These are phyloP conservation scores for Hypericum androsaemum DNA, from an alignment of 345 rosid species.

Conservation along the genomic window DNA sequence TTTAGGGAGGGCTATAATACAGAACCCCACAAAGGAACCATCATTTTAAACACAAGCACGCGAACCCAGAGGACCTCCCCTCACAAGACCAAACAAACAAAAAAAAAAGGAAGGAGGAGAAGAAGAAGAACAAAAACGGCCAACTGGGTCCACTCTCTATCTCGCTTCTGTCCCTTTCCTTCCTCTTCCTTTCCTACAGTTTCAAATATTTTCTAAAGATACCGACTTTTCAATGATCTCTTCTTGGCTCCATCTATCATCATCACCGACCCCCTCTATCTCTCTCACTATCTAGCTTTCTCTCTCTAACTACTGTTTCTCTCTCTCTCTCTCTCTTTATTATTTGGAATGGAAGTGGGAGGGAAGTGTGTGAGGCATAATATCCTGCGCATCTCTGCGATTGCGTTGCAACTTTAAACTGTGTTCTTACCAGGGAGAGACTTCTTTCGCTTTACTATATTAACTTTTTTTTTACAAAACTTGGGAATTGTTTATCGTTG, in stretches of 20 bases:
- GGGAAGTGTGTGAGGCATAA: constrained; percentile 55
- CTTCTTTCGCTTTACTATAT: too few relatives aligned
- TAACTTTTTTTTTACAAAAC: too few relatives aligned
- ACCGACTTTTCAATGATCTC: constrained; percentile 43
- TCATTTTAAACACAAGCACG: constrained; percentile 48
- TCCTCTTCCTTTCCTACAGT: constrained; percentile 7
- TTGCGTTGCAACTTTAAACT: constrained; percentile 81
- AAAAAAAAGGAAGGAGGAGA: too few relatives aligned
- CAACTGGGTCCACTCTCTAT: constrained; percentile 7
- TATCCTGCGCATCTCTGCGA: constrained; percentile 56
- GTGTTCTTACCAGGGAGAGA: constrained; percentile 9
- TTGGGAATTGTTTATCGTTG: too few relatives aligned
- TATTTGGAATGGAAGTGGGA: constrained; percentile 2
- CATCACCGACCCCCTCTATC: constrained; percentile 5
- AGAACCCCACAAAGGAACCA: constrained; percentile 15
- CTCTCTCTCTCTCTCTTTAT: constrained; percentile 13
- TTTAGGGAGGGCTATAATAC: constrained; percentile 17
- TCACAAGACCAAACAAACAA: too few relatives aligned
- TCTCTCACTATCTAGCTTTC: constrained; percentile 6
- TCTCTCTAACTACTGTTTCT: constrained; percentile 7
- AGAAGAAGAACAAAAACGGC: constrained; percentile 14
- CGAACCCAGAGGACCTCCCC: constrained; percentile 15
- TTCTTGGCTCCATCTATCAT: constrained; percentile 8
- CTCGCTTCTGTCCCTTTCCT: not conserved
- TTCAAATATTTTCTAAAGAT: constrained; percentile 31